phyloP scores from a whole-genome alignment of 352 stramenopile genomes.

The Stephanocyclus meneghinianus region DNA sequence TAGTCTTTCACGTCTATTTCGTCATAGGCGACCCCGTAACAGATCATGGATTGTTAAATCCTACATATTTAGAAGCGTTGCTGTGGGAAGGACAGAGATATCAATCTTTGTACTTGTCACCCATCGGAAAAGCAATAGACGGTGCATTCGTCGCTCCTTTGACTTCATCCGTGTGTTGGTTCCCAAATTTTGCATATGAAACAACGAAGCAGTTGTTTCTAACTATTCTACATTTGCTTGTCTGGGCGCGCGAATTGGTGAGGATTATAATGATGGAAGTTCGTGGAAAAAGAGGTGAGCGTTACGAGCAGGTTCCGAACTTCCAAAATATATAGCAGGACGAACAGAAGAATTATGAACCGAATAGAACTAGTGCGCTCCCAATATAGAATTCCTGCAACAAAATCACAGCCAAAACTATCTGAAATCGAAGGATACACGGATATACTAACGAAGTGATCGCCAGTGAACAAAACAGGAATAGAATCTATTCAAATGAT shows the following conservation, averaged over 20 bases:
- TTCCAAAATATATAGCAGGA: constrained; percentile 12
- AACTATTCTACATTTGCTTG: constrained; percentile 12
- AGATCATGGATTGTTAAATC: constrained; percentile 74
- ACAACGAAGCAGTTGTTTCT: constrained; percentile 26
- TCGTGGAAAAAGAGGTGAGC: constrained; percentile 11
- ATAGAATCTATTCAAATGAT: no score
- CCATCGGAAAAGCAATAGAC: constrained; percentile 28
- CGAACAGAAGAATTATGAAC: background rate
- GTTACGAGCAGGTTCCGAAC: constrained; percentile 23
- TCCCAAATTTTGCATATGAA: constrained; percentile 48
- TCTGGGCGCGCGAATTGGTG: constrained; percentile 29
- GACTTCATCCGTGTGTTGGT: constrained; percentile 30
- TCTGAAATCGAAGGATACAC: no score
- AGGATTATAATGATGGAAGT: constrained; percentile 14
- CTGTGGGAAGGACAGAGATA: constrained; percentile 75
- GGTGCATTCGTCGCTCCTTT: constrained; percentile 43
- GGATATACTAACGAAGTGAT: no score
- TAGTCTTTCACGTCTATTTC: background rate
- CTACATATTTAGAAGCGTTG: constrained; percentile 75
- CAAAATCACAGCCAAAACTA: no score
- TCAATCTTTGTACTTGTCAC: constrained; percentile 61
- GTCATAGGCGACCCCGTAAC: constrained; percentile 61
- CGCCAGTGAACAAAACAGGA: no score
- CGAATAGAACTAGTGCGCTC: no score
- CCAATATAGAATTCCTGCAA: no score